A percentile compares a stretch with the other conserved stretches of the same genome.
These are phyloP conservation scores for Globisporangium emineosum DNA, from an alignment of 352 stramenopile species.

Conservation along the genomic window DNA sequence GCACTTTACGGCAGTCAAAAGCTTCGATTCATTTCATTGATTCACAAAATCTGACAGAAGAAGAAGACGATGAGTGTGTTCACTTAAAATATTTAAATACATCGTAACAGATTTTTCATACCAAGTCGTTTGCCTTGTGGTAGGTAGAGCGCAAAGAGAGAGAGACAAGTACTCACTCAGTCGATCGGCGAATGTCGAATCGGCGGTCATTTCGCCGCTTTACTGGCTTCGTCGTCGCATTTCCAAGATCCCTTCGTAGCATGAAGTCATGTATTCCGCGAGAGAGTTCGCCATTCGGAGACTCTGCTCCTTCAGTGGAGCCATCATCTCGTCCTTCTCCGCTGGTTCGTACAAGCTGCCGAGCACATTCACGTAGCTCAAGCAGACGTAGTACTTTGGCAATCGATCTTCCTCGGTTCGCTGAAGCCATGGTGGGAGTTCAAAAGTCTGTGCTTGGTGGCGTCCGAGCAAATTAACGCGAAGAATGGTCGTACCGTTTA, in stretches of 20 bases:
- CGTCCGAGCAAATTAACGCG: constrained; percentile 63
- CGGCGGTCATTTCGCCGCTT: background rate
- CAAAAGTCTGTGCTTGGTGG: constrained; percentile 72
- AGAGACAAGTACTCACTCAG: background rate
- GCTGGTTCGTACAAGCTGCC: constrained; percentile 36
- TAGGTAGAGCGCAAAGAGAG: background rate
- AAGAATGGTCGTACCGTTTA: constrained; percentile 39
- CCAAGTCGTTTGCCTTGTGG: background rate
- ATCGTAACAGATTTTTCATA: constrained; percentile 3
- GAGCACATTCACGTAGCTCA: constrained; percentile 74
- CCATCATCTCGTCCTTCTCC: constrained; percentile 4
- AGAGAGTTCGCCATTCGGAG: constrained; percentile 42
- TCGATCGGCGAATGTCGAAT: too few species aligned
- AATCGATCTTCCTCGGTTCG: constrained; percentile 32
- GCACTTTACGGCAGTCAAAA: background rate
- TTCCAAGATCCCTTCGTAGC: constrained; percentile 58
- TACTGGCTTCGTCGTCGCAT: constrained; percentile 39
- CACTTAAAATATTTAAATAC: constrained; percentile 19
- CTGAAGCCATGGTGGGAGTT: constrained; percentile 51
- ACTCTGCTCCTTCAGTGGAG: constrained; percentile 29
- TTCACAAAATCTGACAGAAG: background rate
- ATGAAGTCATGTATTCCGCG: constrained; percentile 59
- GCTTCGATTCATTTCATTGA: background rate
- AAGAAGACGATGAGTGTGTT: background rate
- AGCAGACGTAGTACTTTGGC: constrained; percentile 78